Base-by-base conservation (phyloP, 1,139 yeast species). In the Yarrowia galli region DNA sequence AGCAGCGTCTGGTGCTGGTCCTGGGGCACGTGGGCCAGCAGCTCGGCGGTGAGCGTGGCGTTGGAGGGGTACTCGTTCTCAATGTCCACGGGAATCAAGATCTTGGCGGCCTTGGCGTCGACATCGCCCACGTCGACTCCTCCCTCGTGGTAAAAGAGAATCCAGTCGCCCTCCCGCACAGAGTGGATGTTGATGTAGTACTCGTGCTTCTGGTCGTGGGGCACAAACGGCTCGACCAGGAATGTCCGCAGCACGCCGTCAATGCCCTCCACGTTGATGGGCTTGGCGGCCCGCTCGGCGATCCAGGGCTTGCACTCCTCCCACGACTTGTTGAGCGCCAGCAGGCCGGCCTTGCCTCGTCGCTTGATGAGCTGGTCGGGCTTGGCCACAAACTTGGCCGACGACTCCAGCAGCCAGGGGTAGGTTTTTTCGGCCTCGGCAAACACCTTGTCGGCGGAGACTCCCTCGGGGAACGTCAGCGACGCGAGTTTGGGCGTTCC, bases 101-200 rank as follows among this genome's bases (percentile, higher is more conserved):
- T 72, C 76, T 79, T 79, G 61, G 81, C 74, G 38, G 84, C 84
- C 78, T 81, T 81, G 68, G 83, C 76, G 70, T 81, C 84, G 54
- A 81, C 84, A 69, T 81, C 84, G 66, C 84, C 84, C 43, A 81
- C 84, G 68, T 81, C 84, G 49, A 81, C 84, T 71, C 84, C 84
- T 63, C 84, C 84, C 73, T 81, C 84, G 74, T 81, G 83, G 75
- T 81, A 81, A 73, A 81, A 81, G 69, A 81, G 77, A 68, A 81
- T 81, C 81, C 81, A 79, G 76, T 81, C 84, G 43, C 84, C 84
- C 71, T 81, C 84, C 65, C 84, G 78, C 65, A 79, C 82, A 9
- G 83, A 81, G 79, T 81, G 80, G 73, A 81, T 81, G 76, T 81
- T 81, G 75, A 81, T 81, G 75, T 81, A 81, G 76, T 81, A 81